These are phyloP conservation scores for Eremothecium sinecaudum DNA, from an alignment of 1,139 yeast species.

Conservation along the genomic window DNA sequence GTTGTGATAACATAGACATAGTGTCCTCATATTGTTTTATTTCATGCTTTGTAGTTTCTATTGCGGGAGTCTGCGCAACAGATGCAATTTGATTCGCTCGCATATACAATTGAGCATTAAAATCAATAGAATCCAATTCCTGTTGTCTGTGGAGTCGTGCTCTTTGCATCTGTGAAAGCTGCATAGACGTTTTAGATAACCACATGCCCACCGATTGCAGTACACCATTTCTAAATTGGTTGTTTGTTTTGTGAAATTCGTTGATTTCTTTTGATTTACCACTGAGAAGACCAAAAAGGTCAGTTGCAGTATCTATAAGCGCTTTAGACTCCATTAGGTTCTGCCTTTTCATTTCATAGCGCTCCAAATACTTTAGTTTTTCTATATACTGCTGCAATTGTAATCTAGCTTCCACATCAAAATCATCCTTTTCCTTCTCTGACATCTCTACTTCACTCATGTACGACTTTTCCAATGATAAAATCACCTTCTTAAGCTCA, in stretches of 20 bases:
- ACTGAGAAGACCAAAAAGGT: constrained; percentile 8
- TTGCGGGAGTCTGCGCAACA: constrained; percentile 20
- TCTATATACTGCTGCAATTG: constrained; percentile 44
- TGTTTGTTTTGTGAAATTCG: constrained; percentile 20
- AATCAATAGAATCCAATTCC: constrained; percentile 23
- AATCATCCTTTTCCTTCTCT: constrained; percentile 42
- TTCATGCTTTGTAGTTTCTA: constrained; percentile 29
- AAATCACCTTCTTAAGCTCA: constrained; percentile 36
- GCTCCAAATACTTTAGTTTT: constrained; percentile 41
- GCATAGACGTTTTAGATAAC: constrained; percentile 20
- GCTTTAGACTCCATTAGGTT: constrained; percentile 16
- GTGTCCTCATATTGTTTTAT: constrained; percentile 28
- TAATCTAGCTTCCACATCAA: constrained; percentile 46
- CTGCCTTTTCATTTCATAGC: constrained; percentile 40
- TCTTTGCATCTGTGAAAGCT: constrained; percentile 26
- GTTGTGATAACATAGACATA: constrained; percentile 38
- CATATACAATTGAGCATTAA: constrained; percentile 18
- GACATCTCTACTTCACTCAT: constrained; percentile 34
- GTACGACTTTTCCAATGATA: constrained; percentile 38
- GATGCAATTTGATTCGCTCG: constrained; percentile 12
- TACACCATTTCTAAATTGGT: constrained; percentile 26
- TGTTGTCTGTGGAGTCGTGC: constrained; percentile 20
- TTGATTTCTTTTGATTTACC: constrained; percentile 4
- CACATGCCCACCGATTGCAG: constrained; percentile 24
- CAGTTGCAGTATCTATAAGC: not conserved